Evolutionary conservation across 768 basidiomycete species (phyloP), one percentile per base, ranked within the genome.

Genomic region (Podaxis sp.): DNA sequence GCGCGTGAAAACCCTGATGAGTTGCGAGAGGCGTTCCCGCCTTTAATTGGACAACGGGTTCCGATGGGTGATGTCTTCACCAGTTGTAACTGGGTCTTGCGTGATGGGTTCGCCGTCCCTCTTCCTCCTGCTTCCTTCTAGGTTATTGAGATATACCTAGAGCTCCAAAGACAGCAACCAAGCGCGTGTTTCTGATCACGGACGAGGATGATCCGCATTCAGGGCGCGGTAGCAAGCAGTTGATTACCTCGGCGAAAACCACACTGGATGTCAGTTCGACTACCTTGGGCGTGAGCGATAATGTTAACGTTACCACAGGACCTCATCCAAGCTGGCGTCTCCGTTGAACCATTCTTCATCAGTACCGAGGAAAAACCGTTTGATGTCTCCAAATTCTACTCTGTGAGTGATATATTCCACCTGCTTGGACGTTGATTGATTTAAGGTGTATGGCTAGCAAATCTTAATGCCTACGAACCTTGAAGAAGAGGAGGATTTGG

Each of bases 141-240:
- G 32, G 32, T 14, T 27, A 40, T 18, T 61, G 42, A 61, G 44
- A n/a, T 28, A 18, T 38, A 55, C 40, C 21, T 62, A 94, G 92
- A 10, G 90, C 91, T 6, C 87, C 88, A 21, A 93, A 95, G 68
- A 92, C 87, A 0, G 92, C 93, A 2, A 87, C 89, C n/a, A 95
- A 96, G 69, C 87, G 95, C 4, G 83, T 98, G 0, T 98, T 98
- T 70, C 76, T 96, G 40, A 90, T 99, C 46, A 98, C 97, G 0
- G 90, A 98, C 69, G 87, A 91, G 65, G 93, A 95, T 66, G 73
- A 90, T 65, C 94, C 94, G 2, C 84, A 83, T 68, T 73, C 82
- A 4, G 81, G 82, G 10, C 70, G 77, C 4, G 79, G 76, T n/a
- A 83, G 74, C 66, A 77, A 79, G 47, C 87, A 89, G 55, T 72